These are phyloP conservation scores for Amanita exitialis DNA, from an alignment of 768 basidiomycete species.

Conservation along the genomic window DNA sequence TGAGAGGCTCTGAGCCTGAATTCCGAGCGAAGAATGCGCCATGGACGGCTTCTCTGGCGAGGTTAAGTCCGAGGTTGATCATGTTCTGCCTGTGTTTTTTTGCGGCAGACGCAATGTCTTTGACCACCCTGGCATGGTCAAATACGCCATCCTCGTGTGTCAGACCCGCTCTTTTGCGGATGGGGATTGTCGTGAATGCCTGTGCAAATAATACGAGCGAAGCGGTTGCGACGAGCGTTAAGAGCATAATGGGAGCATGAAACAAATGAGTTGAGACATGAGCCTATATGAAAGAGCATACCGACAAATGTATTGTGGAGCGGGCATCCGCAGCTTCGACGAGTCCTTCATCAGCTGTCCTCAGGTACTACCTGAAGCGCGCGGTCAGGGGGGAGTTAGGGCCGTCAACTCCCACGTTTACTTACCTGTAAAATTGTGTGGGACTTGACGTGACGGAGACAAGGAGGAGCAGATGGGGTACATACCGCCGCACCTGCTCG, in stretches of 20 bases:
- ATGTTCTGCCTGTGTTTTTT: conserved; percentile 18
- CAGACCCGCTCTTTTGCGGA: neutral
- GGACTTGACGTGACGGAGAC: neutral
- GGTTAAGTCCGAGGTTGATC: conserved; percentile 13
- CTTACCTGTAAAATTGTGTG: neutral
- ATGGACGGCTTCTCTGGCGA: conserved; percentile 5
- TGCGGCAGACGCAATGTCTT: conserved; percentile 8
- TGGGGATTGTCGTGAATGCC: neutral
- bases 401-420: neutral
- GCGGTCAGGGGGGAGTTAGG: neutral
- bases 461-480: neutral
- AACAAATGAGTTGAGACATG: neutral
- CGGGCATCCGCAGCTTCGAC: no score
- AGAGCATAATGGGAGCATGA: neutral
- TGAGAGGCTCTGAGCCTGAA: conserved; percentile 15
- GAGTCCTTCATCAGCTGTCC: no score
- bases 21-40: neutral
- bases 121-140: conserved; percentile 11
- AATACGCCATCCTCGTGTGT: conserved; percentile 14
- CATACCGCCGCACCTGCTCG: conserved; percentile 27
- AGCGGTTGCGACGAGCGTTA: neutral
- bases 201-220: neutral
- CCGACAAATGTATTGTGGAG: neutral
- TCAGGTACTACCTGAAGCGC: neutral
- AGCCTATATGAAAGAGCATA: neutral